Base-by-base conservation (phyloP, 2,329 filamentous ascomycete genomes). In the Leptographium flavum region DNA sequence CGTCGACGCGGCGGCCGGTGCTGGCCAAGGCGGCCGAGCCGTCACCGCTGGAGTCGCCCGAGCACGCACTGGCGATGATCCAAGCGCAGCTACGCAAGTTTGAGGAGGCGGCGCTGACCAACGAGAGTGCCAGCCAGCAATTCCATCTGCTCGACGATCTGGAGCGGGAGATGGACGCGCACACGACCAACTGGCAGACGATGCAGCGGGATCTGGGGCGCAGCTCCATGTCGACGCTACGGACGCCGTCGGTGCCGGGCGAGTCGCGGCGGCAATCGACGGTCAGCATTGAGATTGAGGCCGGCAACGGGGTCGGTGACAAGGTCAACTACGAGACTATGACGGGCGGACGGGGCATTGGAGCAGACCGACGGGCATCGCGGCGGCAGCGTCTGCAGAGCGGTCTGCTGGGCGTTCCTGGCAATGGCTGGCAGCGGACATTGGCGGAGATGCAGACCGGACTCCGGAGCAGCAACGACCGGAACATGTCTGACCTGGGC, bases 111-210 rank as follows among this genome's bases (percentile, higher is more conserved):
- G 60, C 58, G 28, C 35, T 38, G 4, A 52, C 60, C 14, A 58
- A 58, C 1, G 62, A 61, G 44, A 67, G 59, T 49, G 59, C 66
- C 25, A 60, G 62, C 14, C 63, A 63, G 45, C 63, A 67, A 25
- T 59, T 72, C 47, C 66, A 63, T 30, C 63, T 79, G 3, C 60
- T 82, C 2, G 69, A 74, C 28, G 70, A 76, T 48, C 61, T 82
- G 1, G 78, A 82, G 54, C 64, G 63, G 49, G 78, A 82, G 57
- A 75, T 81, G 68, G 73, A 70, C 1, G 58, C 67, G 50, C 72
- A 81, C 54, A 74, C 78, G 54, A 66, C 65, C 45, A 69, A 72
- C 51, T 81, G 77, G 78, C 68, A 72, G 46, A 61, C 69, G 42
- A 68, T 80, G 60, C 73, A 74, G 46, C 61, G 68, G 23, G 67